phyloP scores from a whole-genome alignment of 78 protist species.

The Chrysochromulina parva region DNA sequence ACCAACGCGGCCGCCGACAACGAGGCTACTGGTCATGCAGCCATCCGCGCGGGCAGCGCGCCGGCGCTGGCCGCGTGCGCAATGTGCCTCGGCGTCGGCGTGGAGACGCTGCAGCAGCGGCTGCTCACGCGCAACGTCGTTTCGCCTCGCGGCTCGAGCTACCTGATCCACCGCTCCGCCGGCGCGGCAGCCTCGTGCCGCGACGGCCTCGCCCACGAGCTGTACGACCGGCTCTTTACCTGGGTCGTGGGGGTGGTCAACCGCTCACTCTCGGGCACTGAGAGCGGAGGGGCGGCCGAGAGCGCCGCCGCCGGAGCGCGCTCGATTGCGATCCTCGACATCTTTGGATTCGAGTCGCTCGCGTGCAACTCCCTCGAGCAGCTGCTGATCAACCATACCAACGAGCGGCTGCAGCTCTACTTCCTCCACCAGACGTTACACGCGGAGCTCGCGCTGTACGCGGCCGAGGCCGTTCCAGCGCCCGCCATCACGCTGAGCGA shows the following conservation, averaged over 20 bases:
- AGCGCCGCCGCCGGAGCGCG: neutral
- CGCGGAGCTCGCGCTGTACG: conserved; percentile 43
- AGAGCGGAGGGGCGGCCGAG: neutral
- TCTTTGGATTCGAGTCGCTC: conserved; percentile 91
- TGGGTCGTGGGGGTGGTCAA: conserved; percentile 82
- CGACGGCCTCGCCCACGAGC: conserved; percentile 89
- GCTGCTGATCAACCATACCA: conserved; percentile 51
- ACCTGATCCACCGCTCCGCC: conserved; percentile 47
- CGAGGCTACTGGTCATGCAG: neutral
- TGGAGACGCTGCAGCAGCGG: neutral
- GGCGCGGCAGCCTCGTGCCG: conserved; percentile 71
- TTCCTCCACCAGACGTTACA: conserved; percentile 46
- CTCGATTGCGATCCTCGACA: conserved; percentile 81
- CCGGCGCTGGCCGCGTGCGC: conserved; percentile 3
- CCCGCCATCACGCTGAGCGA: conserved; percentile 72
- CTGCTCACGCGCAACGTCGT: conserved; percentile 8
- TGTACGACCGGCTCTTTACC: conserved; percentile 84
- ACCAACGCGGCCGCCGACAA: neutral
- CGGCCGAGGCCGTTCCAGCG: conserved; percentile 75
- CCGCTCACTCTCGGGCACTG: conserved; percentile 53
- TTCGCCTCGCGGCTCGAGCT: conserved; percentile 38
- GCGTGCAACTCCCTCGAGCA: conserved; percentile 74
- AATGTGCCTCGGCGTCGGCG: neutral
- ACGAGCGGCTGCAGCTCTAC: conserved; percentile 18
- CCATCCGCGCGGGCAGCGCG: neutral